Evolutionary conservation across 441 rosid genomes (phyloP).

Genomic region (Aleurites moluccanus): DNA sequence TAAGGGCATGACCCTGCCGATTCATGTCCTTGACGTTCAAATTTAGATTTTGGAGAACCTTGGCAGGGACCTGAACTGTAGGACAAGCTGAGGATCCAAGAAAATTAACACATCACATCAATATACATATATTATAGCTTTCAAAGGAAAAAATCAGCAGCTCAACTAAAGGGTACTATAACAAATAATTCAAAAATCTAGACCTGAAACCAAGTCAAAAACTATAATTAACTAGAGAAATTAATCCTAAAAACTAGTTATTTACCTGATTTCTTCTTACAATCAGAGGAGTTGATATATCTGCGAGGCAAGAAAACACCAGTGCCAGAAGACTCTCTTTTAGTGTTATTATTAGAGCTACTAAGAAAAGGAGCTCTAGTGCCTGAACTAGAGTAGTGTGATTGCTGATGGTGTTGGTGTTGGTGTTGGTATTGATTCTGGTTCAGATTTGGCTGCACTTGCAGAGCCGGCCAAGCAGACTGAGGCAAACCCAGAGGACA

Average conservation of each 20-base stretch:
- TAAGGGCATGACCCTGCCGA: constrained; percentile 21
- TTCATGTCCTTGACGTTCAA: constrained; percentile 32
- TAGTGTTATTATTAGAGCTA: constrained; percentile 36
- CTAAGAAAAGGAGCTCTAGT: constrained; percentile 33
- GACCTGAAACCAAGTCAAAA: too few relatives aligned
- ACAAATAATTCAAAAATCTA: neutral
- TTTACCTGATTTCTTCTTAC: constrained; percentile 57
- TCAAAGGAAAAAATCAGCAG: too few relatives aligned
- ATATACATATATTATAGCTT: neutral
- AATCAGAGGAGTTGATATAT: constrained; percentile 35
- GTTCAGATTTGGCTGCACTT: constrained; percentile 18
- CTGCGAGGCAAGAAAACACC: constrained; percentile 87
- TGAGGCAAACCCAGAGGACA: constrained; percentile 33
- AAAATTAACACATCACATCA: neutral
- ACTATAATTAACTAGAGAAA: neutral
- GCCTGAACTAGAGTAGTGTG: constrained; percentile 17
- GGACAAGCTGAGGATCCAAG: constrained; percentile 34
- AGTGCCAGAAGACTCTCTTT: constrained; percentile 58
- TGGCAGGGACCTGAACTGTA: constrained; percentile 38
- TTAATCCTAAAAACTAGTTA: neutral
- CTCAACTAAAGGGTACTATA: too few relatives aligned
- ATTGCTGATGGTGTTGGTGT: constrained; percentile 12
- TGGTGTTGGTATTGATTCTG: constrained; percentile 15
- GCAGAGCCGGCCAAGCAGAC: constrained; percentile 43
- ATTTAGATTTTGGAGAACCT: constrained; percentile 48